phyloP scores from a whole-genome alignment of 2,329 filamentous ascomycete species.

The Stagonosporopsis rhizophila region DNA sequence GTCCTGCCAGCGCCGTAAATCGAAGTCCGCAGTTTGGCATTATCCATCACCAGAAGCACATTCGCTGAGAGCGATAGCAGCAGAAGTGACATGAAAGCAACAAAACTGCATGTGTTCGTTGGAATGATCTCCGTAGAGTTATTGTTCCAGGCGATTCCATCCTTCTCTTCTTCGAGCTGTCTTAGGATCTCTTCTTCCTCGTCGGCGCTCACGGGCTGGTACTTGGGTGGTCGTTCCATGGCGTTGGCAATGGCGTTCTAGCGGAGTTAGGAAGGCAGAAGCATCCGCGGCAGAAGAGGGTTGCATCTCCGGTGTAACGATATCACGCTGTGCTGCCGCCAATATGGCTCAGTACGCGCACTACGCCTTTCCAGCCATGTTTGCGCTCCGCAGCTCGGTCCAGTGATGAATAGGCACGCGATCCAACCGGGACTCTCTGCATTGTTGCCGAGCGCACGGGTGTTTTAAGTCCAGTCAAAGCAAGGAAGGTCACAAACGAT shows the following conservation, averaged over 20 bases:
- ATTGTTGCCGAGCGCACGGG: slow-evolving; percentile 19
- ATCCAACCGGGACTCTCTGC: slow-evolving; percentile 15
- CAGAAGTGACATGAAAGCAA: slow-evolving; percentile 37
- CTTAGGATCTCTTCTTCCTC: slow-evolving; percentile 28
- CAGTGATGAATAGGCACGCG: slow-evolving; percentile 30
- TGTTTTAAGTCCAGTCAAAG: slow-evolving; percentile 16
- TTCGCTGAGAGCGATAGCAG: slow-evolving; percentile 41
- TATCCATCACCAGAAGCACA: slow-evolving; percentile 38
- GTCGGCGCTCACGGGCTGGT: slow-evolving; percentile 35
- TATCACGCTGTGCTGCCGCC: slow-evolving; percentile 10
- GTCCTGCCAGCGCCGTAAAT: slow-evolving; percentile 27
- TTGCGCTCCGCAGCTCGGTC: slow-evolving; percentile 32
- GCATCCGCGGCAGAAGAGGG: slow-evolving; percentile 12
- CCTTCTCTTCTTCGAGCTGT: slow-evolving; percentile 35
- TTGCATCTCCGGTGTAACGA: slow-evolving; percentile 14
- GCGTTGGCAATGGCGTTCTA: slow-evolving; percentile 5
- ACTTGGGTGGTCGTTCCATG: slow-evolving; percentile 36
- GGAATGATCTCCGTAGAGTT: slow-evolving; percentile 37
- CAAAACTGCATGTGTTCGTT: slow-evolving; percentile 35
- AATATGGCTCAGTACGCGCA: slow-evolving; percentile 15
- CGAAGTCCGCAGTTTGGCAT: slow-evolving; percentile 28
- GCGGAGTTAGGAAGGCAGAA: slow-evolving; percentile 18
- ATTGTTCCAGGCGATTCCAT: slow-evolving; percentile 32
- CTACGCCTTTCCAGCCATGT: slow-evolving; percentile 8
- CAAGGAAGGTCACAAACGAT: slow-evolving; percentile 34